Evolutionary conservation across 768 basidiomycete genomes (phyloP), one percentile per base, ranked within the genome.

Genomic region (Serendipita sp.): DNA sequence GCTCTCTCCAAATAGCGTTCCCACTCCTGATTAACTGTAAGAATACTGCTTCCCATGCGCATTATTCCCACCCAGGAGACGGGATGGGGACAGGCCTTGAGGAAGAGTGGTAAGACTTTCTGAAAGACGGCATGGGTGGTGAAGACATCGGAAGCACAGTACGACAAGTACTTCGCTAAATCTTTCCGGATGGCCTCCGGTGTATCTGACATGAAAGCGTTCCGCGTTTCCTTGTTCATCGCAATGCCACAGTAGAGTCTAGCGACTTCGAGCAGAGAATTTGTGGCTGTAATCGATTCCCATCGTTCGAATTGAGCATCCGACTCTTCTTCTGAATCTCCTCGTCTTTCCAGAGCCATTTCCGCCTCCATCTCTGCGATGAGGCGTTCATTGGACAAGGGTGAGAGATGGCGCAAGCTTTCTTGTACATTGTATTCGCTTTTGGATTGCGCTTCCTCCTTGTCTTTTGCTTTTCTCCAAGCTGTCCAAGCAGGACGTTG

Each of bases 401-500:
- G 47, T 73, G 72, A 56, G 77, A 68, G 35, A 47, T 71, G 73
- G 63, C 75, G 74, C 45, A 83, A 78, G 16, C 76, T 74, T 13
- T 74, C 73, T 11, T 65, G 65, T 11, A 63, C 68, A 66, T 85
- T 80, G 0, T 63, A 68, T 68, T 83, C 83, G 16, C 67, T 67
- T 30, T 72, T 72, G 5, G 13, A 41, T 41, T 13, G 38, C 13
- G 13, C 13, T 15, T 73, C 72, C 62, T 75, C 69, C 3, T 71
- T 69, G 48, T 75, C 73, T 10, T 75, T 74, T 64, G 78, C 74
- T 72, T 94, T 95, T 63, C 85, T 81, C 70, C 91, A 83, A 70
- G 86, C 85, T 76, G 84, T 84, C 95, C 95, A 99, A 1, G 86
- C 88, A 0, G 92, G 91, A 1, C 94, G 85, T 72, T 98, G 96